phyloP scores from a whole-genome alignment of 768 basidiomycete genomes.

The Tulasnella sp. region DNA sequence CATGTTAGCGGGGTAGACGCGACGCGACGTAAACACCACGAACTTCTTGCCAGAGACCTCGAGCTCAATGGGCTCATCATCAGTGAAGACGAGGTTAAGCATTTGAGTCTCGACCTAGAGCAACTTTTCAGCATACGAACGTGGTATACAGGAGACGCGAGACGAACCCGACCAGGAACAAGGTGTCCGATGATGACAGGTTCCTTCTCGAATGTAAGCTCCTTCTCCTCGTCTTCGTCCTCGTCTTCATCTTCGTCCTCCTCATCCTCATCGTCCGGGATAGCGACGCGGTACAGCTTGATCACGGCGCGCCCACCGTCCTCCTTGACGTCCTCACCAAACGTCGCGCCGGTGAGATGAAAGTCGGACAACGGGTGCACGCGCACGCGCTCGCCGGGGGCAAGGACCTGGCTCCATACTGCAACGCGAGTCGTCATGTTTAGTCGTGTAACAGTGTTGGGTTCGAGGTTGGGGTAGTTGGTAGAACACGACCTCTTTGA shows the following conservation, averaged over 20 bases:
- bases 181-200: conserved; percentile 25
- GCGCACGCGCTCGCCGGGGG: conserved; percentile 6
- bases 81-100: conserved; percentile 29
- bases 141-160: neutral
- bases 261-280: conserved; percentile 23
- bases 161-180: conserved; percentile 27
- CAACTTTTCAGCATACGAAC: neutral
- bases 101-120: conserved; percentile 28
- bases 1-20: too few species aligned
- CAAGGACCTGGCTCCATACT: conserved; percentile 3
- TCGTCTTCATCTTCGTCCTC: conserved; percentile 23
- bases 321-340: conserved; percentile 28
- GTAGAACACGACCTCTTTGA: too few species aligned
- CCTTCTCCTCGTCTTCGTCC: conserved; percentile 19
- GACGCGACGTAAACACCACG: conserved; percentile 16
- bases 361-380: conserved; percentile 24
- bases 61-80: conserved; percentile 29
- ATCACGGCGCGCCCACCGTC: conserved; percentile 19
- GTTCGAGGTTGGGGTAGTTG: neutral
- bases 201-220: conserved; percentile 15
- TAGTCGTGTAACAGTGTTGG: neutral
- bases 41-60: conserved; percentile 32
- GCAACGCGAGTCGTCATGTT: neutral
- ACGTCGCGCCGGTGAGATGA: conserved; percentile 29
- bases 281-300: conserved; percentile 21